Evolutionary conservation across 345 rosid species (phyloP), one percentile per base, ranked within the genome.

Genomic region (Citrus trifoliata): DNA sequence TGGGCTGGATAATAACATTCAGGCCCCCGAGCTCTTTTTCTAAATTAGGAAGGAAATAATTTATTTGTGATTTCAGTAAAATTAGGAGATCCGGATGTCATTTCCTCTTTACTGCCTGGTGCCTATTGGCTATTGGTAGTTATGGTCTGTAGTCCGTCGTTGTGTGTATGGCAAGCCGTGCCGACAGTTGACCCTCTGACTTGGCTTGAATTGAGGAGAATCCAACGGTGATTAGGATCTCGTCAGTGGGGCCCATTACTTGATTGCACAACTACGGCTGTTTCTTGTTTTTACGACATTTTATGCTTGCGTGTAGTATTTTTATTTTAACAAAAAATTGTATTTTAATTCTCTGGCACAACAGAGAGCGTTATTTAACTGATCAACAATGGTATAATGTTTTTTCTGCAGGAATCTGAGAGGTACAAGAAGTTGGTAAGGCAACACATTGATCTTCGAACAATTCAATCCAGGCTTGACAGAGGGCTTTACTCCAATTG

Each of bases 361-460:
- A 46, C 51, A 46, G 5, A 13, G 51, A 13, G 16, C 51, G 51
- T 46, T 46, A 3, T 46, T 13, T 1, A 53, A 18, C 58, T 1
- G 21, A 53, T 53, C 6, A 18, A 14, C 18, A 14, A 51, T 13
- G 16, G 51, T 46, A 13, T 46, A 18, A 1, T 61, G 32, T 10
- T 46, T 14, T 14, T 38, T 42, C 73, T 75, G 75, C 86, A 89
- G 92, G 90, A 86, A 80, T 77, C 86, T 6, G 84, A 77, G 37
- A 82, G 84, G 76, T 89, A 89, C 82, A 89, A 73, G 75, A 86
- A 70, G 37, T 71, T 86, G 79, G 78, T 89, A 21, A 76, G 85
- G 77, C 90, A 89, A 79, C 90, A 82, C 76, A 85, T 88, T 7
- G 90, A 89, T 67, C 84, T 89, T 37, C 80, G 77, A 69, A 85